Base-by-base conservation (phyloP, 805 yeast species). In the Ogataea glucozyma region DNA sequence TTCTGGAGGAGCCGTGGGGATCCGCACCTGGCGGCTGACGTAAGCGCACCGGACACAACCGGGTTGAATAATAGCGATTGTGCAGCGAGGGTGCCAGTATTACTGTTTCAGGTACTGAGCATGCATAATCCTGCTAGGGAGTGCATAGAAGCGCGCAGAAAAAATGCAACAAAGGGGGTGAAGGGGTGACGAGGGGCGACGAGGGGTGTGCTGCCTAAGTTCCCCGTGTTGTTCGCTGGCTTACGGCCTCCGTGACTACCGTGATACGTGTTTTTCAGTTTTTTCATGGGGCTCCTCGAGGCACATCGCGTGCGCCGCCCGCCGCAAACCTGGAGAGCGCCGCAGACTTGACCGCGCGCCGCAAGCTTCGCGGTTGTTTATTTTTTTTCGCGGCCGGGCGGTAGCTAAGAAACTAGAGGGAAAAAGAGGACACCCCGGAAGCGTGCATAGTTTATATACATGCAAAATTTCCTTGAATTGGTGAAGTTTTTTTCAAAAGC, bases 381-480 rank as follows among this genome's bases (percentile, higher is more conserved):
- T 14, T 33, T 22, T 17, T 22, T 31, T 12, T 20, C 23, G 29
- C 27, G 41, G 33, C 33, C 31, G 34, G 34, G 38, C 29, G 38
- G 41, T 19, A 18, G 31, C 12, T 11, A 16, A 6, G 32, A 22
- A 18, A n/a, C n/a, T n/a, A n/a, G n/a, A 29, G 26, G 17, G 29
- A 34, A 34, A 34, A 34, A 34, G 24, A 34, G 38, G 29, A 34
- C 38, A 34, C 38, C 38, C 38, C 38, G 38, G 38, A 34, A 34
- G 38, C 38, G 11, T 34, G 21, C 42, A 18, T 40, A 32, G 20
- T 41, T 45, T 45, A 45, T 45, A 38, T 37, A 44, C 38, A 37
- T 44, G 37, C 26, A 32, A 38, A 32, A 34, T 22, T 29, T 38
- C 38, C 43, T 44, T 37, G 31, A 14, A 17, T 24, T 35, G 33